Base-by-base conservation (phyloP, 2,329 filamentous ascomycete genomes). In the Botrytis cinerea region DNA sequence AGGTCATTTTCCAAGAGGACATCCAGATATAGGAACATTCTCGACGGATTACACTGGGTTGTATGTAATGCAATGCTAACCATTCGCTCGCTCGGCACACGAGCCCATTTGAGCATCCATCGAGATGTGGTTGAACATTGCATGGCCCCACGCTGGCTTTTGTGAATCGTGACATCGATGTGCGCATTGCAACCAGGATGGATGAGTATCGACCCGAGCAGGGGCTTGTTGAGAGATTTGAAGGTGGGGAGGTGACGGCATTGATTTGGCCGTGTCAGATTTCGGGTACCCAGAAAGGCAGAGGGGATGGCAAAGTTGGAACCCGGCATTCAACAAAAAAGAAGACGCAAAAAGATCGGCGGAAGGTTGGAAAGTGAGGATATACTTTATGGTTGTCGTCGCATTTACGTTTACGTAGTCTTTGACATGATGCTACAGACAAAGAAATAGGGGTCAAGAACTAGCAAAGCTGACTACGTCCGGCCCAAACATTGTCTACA, bases 41-140 rank as follows among this genome's bases (percentile, higher is more conserved):
- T 70, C 59, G 14, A 20, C 28, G 32, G 7, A 22, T 35, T 40
- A 22, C 4, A 22, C 22, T 25, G 20, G 63, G 68, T 16, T 40
- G 28, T 38, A 46, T 22, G 69, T 62, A 71, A 71, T 71, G n/a
- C 40, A 20, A 28, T 61, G 69, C 61, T 63, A 28, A 10, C 57
- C 4, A 62, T 71, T 71, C 69, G 69, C 20, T 18, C 62, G 61
- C 43, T 40, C 32, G 48, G 61, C 61, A 45, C 45, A 2, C 8
- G 59, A 51, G 28, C 63, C 28, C 38, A 38, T 38, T 12, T 60
- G 28, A 10, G 48, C 48, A 51, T 51, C 48, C 48, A 51, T 51
- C 48, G 48, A 25, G 48, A 51, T 51, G 48, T 54, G 48, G 38
- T 40, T 43, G 14, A 28, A 40, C 32, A 14, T 10, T 40, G 28